A percentile compares a stretch with the other conserved stretches of the same genome.
These are phyloP conservation scores for Fusarium brachygibbosum DNA, from an alignment of 2,329 filamentous ascomycete genomes.

Conservation along the genomic window DNA sequence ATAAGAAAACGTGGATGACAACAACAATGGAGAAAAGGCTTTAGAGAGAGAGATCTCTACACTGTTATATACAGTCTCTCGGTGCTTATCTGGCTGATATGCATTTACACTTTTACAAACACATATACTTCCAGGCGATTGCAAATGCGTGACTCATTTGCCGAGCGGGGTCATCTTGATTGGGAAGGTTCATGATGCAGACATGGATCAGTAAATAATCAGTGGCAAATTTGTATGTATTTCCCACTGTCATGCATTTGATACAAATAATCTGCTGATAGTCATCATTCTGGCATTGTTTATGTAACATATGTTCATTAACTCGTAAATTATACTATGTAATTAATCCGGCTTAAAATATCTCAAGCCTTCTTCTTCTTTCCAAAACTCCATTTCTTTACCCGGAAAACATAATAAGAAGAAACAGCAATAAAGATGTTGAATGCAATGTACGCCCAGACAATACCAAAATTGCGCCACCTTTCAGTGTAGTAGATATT, in stretches of 20 bases:
- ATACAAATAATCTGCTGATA: not conserved
- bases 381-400: constrained; percentile 41
- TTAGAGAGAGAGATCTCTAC: not conserved
- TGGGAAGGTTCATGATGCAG: constrained; percentile 14
- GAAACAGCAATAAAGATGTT: constrained; percentile 34
- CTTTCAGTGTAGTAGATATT: constrained; percentile 36
- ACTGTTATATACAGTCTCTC: not conserved
- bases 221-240: not conserved
- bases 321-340: not conserved
- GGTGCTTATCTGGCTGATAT: not conserved
- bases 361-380: constrained; percentile 35
- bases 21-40: not conserved
- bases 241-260: not conserved
- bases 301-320: not conserved
- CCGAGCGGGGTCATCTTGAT: constrained; percentile 7
- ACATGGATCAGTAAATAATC: not conserved
- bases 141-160: not conserved
- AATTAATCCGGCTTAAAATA: not conserved
- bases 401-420: constrained; percentile 37
- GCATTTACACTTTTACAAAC: too few species aligned
- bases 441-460: constrained; percentile 37
- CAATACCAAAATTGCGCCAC: constrained; percentile 38
- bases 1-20: not conserved
- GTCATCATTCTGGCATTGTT: not conserved
- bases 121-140: not conserved